Percentiles rank a stretch among this genome's conserved stretches.
Evolutionary conservation across 2,329 filamentous ascomycete species (phyloP).

Genomic region (Ascosphaera apis): DNA sequence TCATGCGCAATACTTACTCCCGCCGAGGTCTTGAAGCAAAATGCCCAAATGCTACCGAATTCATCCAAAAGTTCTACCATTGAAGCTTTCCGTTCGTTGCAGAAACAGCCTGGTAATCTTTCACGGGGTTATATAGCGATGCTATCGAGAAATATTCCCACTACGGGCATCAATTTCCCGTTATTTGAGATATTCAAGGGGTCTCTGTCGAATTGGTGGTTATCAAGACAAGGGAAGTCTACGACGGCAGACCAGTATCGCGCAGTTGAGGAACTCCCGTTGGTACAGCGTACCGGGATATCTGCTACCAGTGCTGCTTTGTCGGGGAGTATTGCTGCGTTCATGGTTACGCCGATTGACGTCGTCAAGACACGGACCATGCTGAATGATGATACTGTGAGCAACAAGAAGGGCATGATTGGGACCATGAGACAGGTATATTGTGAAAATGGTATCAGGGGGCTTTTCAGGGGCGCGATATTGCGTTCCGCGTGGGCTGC

Average conservation of each 20-base stretch:
- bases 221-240: constrained; percentile 3
- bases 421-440: constrained; percentile 30
- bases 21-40: constrained; percentile 80
- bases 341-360: constrained; percentile 72
- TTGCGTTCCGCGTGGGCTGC: constrained; percentile 63
- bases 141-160: constrained; percentile 61
- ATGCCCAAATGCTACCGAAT: constrained; percentile 55
- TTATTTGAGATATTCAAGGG: constrained; percentile 52
- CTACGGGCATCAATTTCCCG: constrained; percentile 73
- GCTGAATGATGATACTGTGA: constrained; percentile 33
- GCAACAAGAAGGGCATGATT: constrained; percentile 18
- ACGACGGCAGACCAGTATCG: no score
- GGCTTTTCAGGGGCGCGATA: constrained; percentile 49
- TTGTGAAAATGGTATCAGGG: constrained; percentile 41
- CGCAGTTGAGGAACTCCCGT: constrained; percentile 3
- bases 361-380: constrained; percentile 81
- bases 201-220: constrained; percentile 24
- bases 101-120: constrained; percentile 29
- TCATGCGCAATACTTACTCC: constrained; percentile 74
- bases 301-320: constrained; percentile 51
- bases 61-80: constrained; percentile 18
- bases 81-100: constrained; percentile 33
- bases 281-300: constrained; percentile 44
- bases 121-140: constrained; percentile 60
- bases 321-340: constrained; percentile 52